Conservation (phyloP, 148 eudicot genomes). For the Fagopyrum homotropicum region DNA sequence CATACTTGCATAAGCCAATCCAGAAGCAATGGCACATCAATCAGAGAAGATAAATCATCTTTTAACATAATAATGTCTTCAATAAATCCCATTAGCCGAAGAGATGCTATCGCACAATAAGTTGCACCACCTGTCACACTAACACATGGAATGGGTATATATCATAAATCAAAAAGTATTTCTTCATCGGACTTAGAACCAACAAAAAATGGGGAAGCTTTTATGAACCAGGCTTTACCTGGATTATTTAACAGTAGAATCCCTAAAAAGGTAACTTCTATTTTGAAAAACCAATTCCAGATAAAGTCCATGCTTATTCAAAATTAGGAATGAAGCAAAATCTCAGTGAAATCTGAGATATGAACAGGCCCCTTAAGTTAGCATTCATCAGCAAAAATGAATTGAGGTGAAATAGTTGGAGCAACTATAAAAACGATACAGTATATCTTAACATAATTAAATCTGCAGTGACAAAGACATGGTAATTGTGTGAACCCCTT, state of each 20-base stretch:
- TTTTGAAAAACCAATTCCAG: no score
- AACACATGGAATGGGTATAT: constrained; percentile 29
- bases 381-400: neutral
- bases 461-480: neutral
- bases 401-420: neutral
- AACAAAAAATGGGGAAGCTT: neutral
- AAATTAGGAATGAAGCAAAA: no score
- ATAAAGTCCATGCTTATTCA: no score
- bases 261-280: no score
- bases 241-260: no score
- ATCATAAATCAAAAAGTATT: constrained; percentile 16
- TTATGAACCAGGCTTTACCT: neutral
- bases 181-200: constrained; percentile 3
- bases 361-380: no score
- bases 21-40: constrained; percentile 63
- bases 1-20: constrained; percentile 85
- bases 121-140: constrained; percentile 98
- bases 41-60: constrained; percentile 33
- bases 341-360: no score
- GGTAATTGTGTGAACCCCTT: neutral
- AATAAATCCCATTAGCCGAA: constrained; percentile 80
- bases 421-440: neutral
- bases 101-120: constrained; percentile 90
- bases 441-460: neutral
- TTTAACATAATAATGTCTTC: constrained; percentile 47